A percentile compares a stretch with the other conserved stretches of the same genome.
Conservation (phyloP, 2,329 filamentous ascomycete genomes). For the Diaporthe sp. region DNA sequence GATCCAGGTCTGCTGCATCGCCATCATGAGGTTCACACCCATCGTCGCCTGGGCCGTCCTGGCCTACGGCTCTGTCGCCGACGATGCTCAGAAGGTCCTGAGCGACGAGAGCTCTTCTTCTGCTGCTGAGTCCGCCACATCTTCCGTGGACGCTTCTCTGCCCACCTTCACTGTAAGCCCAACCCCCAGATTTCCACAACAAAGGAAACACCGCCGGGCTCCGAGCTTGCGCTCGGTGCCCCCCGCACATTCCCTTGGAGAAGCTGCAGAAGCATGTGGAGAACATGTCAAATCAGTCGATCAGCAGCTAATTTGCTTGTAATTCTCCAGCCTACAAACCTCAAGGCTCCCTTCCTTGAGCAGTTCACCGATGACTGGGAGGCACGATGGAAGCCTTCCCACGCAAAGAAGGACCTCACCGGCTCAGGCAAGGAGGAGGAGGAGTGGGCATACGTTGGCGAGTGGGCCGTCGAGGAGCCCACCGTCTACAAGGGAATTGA, state of each 20-base stretch:
- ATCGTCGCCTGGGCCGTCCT: conserved; percentile 81
- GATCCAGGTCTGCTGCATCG: conserved; percentile 18
- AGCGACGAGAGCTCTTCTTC: conserved; percentile 61
- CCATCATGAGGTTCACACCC: conserved; percentile 87
- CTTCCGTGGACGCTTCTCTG: conserved; percentile 73
- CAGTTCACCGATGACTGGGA: conserved; percentile 99
- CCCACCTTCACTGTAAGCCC: conserved; percentile 89
- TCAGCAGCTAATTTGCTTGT: conserved; percentile 27
- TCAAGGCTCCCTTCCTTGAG: conserved; percentile 97
- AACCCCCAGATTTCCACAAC: conserved; percentile 9
- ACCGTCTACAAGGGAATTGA: conserved; percentile 90
- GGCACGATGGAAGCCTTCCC: conserved; percentile 90
- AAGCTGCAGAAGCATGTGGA: not conserved
- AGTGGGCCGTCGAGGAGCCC: conserved; percentile 97
- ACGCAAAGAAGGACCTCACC: conserved; percentile 91
- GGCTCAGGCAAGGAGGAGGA: conserved; percentile 84
- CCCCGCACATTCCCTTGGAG: not conserved
- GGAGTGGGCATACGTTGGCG: conserved; percentile 97
- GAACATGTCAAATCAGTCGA: not conserved
- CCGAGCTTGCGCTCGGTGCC: conserved; percentile 17
- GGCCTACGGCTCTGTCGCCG: conserved; percentile 78
- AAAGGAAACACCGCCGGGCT: conserved; percentile 13
- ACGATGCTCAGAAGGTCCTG: conserved; percentile 72
- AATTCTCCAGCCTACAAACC: conserved; percentile 77
- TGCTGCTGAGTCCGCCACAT: conserved; percentile 62